A percentile compares a stretch with the other conserved stretches of the same genome.
phyloP scores from a whole-genome alignment of 257 asterid species.

The Schizonepeta tenuifolia region DNA sequence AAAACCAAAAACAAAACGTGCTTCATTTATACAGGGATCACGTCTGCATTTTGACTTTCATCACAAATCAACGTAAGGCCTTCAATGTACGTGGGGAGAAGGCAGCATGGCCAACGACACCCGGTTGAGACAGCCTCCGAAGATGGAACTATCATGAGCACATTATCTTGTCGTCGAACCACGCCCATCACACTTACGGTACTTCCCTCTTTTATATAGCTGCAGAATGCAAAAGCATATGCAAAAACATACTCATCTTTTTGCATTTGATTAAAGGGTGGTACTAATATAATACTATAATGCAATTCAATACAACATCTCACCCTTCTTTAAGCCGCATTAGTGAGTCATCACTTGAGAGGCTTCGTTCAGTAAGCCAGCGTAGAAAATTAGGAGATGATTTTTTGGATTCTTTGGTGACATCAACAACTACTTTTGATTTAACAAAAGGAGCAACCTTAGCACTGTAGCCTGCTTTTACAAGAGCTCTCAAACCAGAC shows the following conservation, averaged over 20 bases:
- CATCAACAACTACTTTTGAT: constrained; percentile 63
- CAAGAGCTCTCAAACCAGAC: constrained; percentile 84
- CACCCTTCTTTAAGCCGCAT: constrained; percentile 86
- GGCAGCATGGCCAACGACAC: constrained; percentile 71
- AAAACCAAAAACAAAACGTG: background rate
- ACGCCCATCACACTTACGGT: constrained; percentile 79
- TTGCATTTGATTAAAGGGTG: background rate
- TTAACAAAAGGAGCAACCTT: constrained; percentile 78
- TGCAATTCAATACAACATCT: constrained; percentile 28
- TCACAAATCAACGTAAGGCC: constrained; percentile 66
- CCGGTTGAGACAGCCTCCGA: constrained; percentile 71
- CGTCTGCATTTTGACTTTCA: constrained; percentile 57
- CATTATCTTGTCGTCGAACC: constrained; percentile 66
- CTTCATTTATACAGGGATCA: constrained; percentile 59
- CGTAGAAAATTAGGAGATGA: constrained; percentile 58
- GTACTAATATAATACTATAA: background rate
- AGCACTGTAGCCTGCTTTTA: constrained; percentile 84
- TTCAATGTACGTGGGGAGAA: constrained; percentile 72
- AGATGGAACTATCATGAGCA: constrained; percentile 83
- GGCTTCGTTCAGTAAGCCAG: constrained; percentile 75
- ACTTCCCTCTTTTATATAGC: constrained; percentile 82
- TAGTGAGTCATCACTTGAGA: constrained; percentile 61
- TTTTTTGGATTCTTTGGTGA: constrained; percentile 49
- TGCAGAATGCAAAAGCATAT: no score
- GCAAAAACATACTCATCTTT: background rate